Percentiles rank a stretch among this genome's conserved stretches.
Conservation (phyloP, 257 asterid species). For the Lavandula angustifolia region DNA sequence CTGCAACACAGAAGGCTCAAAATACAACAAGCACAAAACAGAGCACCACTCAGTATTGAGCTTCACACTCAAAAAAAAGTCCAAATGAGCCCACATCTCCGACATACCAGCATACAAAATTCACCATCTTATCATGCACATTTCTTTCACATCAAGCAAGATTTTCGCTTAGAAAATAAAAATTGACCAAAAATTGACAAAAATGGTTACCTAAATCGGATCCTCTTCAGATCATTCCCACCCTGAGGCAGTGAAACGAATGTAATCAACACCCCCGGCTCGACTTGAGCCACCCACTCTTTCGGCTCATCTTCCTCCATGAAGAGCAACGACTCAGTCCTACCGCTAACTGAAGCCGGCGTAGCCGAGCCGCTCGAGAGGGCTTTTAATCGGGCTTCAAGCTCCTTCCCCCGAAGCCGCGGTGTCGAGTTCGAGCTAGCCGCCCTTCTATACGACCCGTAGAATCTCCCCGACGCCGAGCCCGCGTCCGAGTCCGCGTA, state of each 20-base stretch:
- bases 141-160: neutral
- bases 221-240: slow-evolving; percentile 90
- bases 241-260: slow-evolving; percentile 80
- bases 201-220: slow-evolving; percentile 74
- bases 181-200: neutral
- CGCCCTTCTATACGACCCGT: slow-evolving; percentile 67
- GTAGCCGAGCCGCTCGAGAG: slow-evolving; percentile 84
- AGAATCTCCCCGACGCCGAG: slow-evolving; percentile 61
- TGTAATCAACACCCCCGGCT: slow-evolving; percentile 93
- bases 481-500: slow-evolving; percentile 63
- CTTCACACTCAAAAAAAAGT: slow-evolving; percentile 14
- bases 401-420: slow-evolving; percentile 60
- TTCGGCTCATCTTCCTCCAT: slow-evolving; percentile 85
- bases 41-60: slow-evolving; percentile 28
- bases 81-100: slow-evolving; percentile 30
- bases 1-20: slow-evolving; percentile 20
- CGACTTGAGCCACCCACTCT: slow-evolving; percentile 76
- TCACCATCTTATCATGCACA: neutral
- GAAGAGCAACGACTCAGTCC: slow-evolving; percentile 68
- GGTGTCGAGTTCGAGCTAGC: slow-evolving; percentile 62
- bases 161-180: neutral
- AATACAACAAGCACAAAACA: slow-evolving; percentile 19
- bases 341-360: slow-evolving; percentile 84
- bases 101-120: slow-evolving; percentile 26
- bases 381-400: slow-evolving; percentile 67